phyloP scores from a whole-genome alignment of 768 basidiomycete genomes.

The Rhizopogon vesiculosus region DNA sequence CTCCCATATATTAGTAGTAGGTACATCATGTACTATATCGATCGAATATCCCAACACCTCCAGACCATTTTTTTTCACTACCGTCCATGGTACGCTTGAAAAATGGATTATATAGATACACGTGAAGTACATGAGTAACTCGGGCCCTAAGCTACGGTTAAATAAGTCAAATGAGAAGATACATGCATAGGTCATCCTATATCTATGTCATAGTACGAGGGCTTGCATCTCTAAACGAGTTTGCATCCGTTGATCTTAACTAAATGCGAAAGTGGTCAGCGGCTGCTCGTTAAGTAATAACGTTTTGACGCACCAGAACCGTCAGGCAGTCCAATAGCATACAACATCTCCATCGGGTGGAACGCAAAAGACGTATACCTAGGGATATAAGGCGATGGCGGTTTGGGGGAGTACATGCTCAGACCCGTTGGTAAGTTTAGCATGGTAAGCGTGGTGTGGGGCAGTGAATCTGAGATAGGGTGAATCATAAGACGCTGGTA shows the following conservation, averaged over 20 bases:
- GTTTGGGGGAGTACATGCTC: constrained; percentile 47
- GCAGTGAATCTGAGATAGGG: constrained; percentile 38
- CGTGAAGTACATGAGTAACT: constrained; percentile 7
- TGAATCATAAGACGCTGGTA: constrained; percentile 61
- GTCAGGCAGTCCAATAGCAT: constrained; percentile 68
- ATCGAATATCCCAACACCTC: too few relatives aligned
- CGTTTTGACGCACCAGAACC: constrained; percentile 42
- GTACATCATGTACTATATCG: too few relatives aligned
- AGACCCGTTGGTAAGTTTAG: constrained; percentile 53
- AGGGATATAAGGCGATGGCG: constrained; percentile 57
- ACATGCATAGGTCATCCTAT: background rate
- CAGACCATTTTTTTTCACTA: too few relatives aligned
- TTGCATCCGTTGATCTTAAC: constrained; percentile 60
- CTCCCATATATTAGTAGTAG: too few relatives aligned
- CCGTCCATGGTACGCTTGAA: constrained; percentile 1
- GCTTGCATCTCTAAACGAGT: constrained; percentile 22
- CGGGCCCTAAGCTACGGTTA: constrained; percentile 9
- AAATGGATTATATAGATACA: constrained; percentile 7
- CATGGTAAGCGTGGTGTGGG: constrained; percentile 42
- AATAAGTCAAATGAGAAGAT: constrained; percentile 5
- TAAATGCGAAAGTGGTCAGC: constrained; percentile 16
- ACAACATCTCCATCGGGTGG: constrained; percentile 86
- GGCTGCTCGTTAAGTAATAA: background rate
- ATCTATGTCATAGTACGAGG: background rate
- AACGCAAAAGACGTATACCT: constrained; percentile 64